Percentiles rank a stretch among this genome's conserved stretches.
Evolutionary conservation across 768 basidiomycete species (phyloP).

Genomic region (Leccinum obscurum): DNA sequence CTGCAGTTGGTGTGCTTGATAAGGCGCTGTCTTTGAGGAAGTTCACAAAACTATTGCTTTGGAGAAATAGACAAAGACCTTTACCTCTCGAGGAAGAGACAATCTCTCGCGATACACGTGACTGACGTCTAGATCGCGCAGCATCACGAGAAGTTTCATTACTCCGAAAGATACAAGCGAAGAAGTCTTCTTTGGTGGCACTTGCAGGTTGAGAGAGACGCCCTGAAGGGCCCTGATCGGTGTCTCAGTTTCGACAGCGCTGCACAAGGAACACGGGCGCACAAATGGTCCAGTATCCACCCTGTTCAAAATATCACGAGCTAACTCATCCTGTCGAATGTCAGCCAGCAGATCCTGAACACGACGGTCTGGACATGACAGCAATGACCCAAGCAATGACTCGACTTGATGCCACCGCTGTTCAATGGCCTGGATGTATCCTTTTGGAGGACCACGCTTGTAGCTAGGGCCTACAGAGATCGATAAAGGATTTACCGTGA

Average conservation of each 20-base stretch:
- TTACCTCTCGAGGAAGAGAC: conserved; percentile 70
- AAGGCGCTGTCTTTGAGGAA: conserved; percentile 50
- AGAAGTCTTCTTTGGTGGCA: conserved; percentile 76
- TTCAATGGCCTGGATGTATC: conserved; percentile 92
- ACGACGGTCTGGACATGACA: conserved; percentile 67
- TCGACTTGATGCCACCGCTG: conserved; percentile 91
- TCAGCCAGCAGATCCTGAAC: conserved; percentile 64
- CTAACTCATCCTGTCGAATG: conserved; percentile 69
- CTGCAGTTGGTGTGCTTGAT: conserved; percentile 63
- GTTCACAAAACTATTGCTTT: conserved; percentile 8
- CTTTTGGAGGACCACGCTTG: conserved; percentile 84
- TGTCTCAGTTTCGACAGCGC: conserved; percentile 6
- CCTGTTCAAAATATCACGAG: conserved; percentile 71
- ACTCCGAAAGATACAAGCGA: conserved; percentile 68
- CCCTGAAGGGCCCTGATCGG: conserved; percentile 66
- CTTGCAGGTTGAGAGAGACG: conserved; percentile 57
- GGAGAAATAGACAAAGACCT: conserved; percentile 3
- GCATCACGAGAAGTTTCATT: conserved; percentile 54
- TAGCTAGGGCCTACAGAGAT: conserved; percentile 62
- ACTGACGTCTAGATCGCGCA: conserved; percentile 67
- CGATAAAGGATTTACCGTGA: background rate
- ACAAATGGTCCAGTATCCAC: conserved; percentile 84
- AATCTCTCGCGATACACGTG: conserved; percentile 74
- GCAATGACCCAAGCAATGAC: conserved; percentile 79
- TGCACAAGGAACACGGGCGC: conserved; percentile 22